Evolutionary conservation across 768 basidiomycete species (phyloP), one percentile per base, ranked within the genome.

Genomic region (Clavaria fumosa): DNA sequence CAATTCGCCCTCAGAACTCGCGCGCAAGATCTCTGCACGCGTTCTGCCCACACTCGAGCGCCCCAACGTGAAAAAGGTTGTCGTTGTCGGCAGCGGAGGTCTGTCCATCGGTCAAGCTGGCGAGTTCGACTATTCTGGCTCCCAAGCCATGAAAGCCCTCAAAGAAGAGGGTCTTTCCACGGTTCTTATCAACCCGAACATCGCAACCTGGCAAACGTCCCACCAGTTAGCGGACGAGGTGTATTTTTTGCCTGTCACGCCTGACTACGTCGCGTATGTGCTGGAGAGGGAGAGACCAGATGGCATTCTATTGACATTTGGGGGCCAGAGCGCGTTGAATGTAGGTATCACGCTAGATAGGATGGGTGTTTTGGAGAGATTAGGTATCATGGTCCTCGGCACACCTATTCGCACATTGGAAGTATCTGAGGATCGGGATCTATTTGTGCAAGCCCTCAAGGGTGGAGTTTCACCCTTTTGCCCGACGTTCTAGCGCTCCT

Each of bases 121-220:
- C 57, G 95, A 99, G 62, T 99, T 99, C 58, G 95, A 99, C 57
- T 99, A 99, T 56, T 96, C 93, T 14, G 95, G 95, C 32, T 96
- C 93, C 4, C 95, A 99, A 59, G 95, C 95, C 7, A 75, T 99
- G 60, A 97, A 99, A 57, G 95, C 95, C 11, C 76, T 99, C 37
- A 75, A 79, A 48, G 95, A 99, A 58, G 88, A 91, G 56, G 91
- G 91, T 37, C 78, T 99, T 36, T 72, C 83, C 39, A 85, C 89
- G 22, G 78, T 99, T 45, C 77, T 99, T 45, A 88, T 99, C 57
- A 99, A 97, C 58, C 95, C 95, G 33, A 97, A 99, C 54, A 96
- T 97, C 46, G 93, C 95, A 30, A 97, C 95, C 21, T 96, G 93
- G 81, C 95, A 99, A 61, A 97, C 95, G 1, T 96, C 91, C 5